Evolutionary conservation across 345 rosid species (phyloP).

Genomic region (Zanthoxylum bungeanum): DNA sequence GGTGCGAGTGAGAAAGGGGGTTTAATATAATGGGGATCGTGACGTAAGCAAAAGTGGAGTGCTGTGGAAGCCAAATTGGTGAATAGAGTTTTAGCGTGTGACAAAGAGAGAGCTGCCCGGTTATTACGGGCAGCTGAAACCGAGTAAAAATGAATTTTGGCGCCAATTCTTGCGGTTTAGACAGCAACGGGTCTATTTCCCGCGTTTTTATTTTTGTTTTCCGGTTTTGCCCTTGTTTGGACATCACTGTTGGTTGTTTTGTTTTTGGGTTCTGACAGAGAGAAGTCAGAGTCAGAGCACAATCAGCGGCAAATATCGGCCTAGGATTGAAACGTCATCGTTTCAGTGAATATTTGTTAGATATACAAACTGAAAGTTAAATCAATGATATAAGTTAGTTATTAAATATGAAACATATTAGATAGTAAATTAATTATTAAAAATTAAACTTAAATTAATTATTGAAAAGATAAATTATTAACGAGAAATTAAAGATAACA

Average conservation of each 20-base stretch:
- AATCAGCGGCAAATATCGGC: conserved; percentile 15
- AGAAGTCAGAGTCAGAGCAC: conserved; percentile 21
- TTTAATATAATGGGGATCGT: conserved; percentile 14
- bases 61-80: neutral
- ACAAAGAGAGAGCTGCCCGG: conserved; percentile 41
- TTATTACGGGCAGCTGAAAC: conserved; percentile 44
- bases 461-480: too few species aligned
- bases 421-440: too few species aligned
- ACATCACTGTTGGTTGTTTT: conserved; percentile 8
- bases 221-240: conserved; percentile 20
- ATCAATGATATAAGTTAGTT: too few species aligned
- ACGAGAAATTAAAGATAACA: too few species aligned
- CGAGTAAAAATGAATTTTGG: conserved; percentile 37
- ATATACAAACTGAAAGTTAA: too few species aligned
- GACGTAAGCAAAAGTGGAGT: neutral
- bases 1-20: conserved; percentile 8
- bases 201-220: conserved; percentile 42
- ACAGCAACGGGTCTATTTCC: conserved; percentile 72
- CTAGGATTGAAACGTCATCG: neutral
- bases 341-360: too few species aligned
- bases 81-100: conserved; percentile 13
- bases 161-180: conserved; percentile 44
- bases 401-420: too few species aligned
- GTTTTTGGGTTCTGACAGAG: neutral
- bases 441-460: too few species aligned